Evolutionary conservation across 768 basidiomycete species (phyloP).

Genomic region (Mycena maculata): DNA sequence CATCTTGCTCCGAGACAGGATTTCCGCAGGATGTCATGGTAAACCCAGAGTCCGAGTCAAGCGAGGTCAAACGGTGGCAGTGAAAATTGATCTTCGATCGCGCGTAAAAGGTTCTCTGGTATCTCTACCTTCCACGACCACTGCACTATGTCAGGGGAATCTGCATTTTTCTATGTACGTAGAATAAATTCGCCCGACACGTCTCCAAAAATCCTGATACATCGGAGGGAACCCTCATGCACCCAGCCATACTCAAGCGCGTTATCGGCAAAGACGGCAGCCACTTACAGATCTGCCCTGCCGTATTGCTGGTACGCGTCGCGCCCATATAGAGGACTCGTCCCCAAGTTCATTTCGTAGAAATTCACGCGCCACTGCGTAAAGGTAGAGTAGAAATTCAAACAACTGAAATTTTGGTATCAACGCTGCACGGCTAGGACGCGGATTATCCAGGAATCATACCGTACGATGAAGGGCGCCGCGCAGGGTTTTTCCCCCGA

Average conservation of each 20-base stretch:
- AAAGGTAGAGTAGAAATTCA: constrained; percentile 53
- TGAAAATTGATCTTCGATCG: no score
- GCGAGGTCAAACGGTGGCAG: not conserved
- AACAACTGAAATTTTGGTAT: not conserved
- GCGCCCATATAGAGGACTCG: not conserved
- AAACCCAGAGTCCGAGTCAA: not conserved
- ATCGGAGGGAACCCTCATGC: constrained; percentile 84
- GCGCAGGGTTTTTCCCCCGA: constrained; percentile 61
- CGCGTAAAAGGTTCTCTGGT: no score
- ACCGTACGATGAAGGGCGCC: constrained; percentile 61
- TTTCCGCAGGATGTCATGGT: constrained; percentile 66
- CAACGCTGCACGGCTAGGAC: constrained; percentile 52
- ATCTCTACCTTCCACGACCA: no score
- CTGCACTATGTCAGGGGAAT: not conserved
- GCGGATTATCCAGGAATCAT: constrained; percentile 90
- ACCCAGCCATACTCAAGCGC: constrained; percentile 81
- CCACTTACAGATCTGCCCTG: constrained; percentile 76
- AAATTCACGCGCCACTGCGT: constrained; percentile 87
- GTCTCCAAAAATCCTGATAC: constrained; percentile 73
- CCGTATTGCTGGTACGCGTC: constrained; percentile 72
- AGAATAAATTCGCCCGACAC: not conserved
- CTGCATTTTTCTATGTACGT: constrained; percentile 32
- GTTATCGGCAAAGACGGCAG: constrained; percentile 79
- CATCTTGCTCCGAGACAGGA: constrained; percentile 67
- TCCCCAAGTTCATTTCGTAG: constrained; percentile 47